Percentiles rank a stretch among this genome's conserved stretches.
Evolutionary conservation across 1,284 basidiomycete genomes (phyloP).

Genomic region (Trichosporon faecale): DNA sequence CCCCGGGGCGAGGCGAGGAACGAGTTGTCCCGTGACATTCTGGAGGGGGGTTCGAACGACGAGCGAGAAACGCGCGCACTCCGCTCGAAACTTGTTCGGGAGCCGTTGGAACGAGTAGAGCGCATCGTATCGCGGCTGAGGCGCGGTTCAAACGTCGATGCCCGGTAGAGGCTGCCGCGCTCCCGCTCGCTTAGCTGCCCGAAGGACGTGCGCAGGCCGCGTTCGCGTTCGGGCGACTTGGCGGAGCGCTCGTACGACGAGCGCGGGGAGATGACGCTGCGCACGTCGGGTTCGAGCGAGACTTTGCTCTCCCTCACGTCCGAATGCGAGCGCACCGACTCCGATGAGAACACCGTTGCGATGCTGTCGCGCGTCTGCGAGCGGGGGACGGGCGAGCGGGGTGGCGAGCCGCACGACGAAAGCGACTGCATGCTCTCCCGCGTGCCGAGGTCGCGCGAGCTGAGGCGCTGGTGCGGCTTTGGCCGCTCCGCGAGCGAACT

Average conservation of each 20-base stretch:
- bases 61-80: neutral
- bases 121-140: constrained; percentile 9
- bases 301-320: neutral
- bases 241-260: neutral
- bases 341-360: neutral
- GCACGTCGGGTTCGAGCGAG: constrained; percentile 4
- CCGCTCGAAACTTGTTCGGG: neutral
- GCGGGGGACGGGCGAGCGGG: neutral
- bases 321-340: neutral
- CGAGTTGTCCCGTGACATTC: neutral
- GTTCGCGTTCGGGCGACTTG: neutral
- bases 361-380: constrained; percentile 6
- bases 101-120: neutral
- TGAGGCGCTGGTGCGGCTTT: neutral
- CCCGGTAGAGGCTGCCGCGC: neutral
- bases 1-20: neutral
- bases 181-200: constrained; percentile 4
- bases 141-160: neutral
- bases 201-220: neutral
- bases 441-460: constrained; percentile 5
- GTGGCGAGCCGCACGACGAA: neutral
- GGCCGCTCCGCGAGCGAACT: neutral
- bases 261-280: neutral
- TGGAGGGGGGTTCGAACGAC: neutral
- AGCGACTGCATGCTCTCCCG: constrained; percentile 9